These are phyloP conservation scores for Ceratocystis albifundus DNA, from an alignment of 2,329 filamentous ascomycete species.

Conservation along the genomic window DNA sequence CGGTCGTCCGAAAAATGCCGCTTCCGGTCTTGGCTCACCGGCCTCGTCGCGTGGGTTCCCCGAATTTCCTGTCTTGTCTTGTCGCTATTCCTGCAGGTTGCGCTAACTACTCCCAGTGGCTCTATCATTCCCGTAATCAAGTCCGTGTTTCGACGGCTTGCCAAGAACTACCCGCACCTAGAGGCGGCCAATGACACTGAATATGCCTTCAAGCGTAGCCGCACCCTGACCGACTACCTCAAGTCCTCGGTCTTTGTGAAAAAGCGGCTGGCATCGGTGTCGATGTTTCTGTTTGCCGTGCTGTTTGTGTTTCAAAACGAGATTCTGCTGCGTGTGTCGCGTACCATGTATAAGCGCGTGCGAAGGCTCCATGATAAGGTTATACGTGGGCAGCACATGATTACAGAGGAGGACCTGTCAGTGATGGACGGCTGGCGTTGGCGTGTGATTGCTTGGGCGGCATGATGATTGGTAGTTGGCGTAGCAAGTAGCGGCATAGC, in stretches of 20 bases:
- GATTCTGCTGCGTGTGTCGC: constrained; percentile 44
- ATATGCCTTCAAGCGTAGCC: constrained; percentile 44
- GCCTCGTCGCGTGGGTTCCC: constrained; percentile 23
- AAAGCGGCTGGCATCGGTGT: constrained; percentile 38
- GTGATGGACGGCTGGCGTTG: constrained; percentile 45
- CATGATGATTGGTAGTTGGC: background rate
- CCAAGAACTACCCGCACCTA: constrained; percentile 13
- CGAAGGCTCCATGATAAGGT: background rate
- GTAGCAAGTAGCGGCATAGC: background rate
- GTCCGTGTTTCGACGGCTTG: constrained; percentile 18
- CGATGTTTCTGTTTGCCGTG: constrained; percentile 45
- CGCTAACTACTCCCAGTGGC: constrained; percentile 22
- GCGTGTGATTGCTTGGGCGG: constrained; percentile 40
- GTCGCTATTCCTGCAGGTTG: constrained; percentile 22
- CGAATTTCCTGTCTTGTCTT: constrained; percentile 22
- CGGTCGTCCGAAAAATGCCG: constrained; percentile 22
- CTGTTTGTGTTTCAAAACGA: constrained; percentile 50
- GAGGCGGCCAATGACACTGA: constrained; percentile 40
- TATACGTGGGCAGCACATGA: constrained; percentile 29
- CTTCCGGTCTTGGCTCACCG: constrained; percentile 22
- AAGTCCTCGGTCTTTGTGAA: constrained; percentile 36
- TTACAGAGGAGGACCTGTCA: constrained; percentile 41
- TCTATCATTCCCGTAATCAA: constrained; percentile 22
- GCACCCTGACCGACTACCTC: constrained; percentile 41
- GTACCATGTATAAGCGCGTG: constrained; percentile 40